These are phyloP conservation scores for Theileria parva DNA, from an alignment of 169 alveolate species.

Conservation along the genomic window DNA sequence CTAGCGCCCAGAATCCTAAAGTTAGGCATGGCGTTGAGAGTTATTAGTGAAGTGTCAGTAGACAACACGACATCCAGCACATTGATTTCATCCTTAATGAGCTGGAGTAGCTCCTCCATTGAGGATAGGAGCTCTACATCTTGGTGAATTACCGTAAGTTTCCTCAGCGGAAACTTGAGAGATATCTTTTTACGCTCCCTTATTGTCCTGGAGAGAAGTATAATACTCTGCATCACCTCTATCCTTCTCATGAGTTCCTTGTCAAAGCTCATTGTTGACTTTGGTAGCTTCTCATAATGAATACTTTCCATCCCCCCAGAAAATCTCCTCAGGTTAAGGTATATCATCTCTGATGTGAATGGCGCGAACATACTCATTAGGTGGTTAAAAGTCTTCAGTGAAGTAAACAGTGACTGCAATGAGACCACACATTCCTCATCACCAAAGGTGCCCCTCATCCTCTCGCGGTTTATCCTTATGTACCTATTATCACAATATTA, in stretches of 20 bases:
- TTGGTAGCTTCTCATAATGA: conserved; percentile 73
- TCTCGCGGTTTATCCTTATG: conserved; percentile 93
- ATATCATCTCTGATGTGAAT: conserved; percentile 90
- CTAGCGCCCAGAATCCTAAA: conserved; percentile 84
- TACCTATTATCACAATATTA: conserved; percentile 53
- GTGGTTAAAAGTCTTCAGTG: conserved; percentile 84
- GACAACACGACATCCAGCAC: conserved; percentile 72
- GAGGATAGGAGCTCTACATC: conserved; percentile 38
- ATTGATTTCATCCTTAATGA: conserved; percentile 86
- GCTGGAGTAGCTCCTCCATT: conserved; percentile 38
- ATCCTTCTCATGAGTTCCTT: conserved; percentile 50
- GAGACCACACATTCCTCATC: conserved; percentile 83
- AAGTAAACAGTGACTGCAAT: conserved; percentile 86
- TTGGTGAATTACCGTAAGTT: conserved; percentile 69
- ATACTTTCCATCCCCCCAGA: conserved; percentile 43
- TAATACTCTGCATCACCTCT: conserved; percentile 61
- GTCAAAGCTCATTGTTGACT: conserved; percentile 23
- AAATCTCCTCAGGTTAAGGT: conserved; percentile 82
- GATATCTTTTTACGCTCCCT: conserved; percentile 89
- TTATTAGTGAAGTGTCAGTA: conserved; percentile 77
- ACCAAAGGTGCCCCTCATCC: conserved; percentile 96
- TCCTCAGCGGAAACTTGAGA: conserved; percentile 88
- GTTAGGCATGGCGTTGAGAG: conserved; percentile 83
- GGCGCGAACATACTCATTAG: conserved; percentile 87
- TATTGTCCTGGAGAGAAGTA: conserved; percentile 87